A percentile compares a stretch with the other conserved stretches of the same genome.
Conservation (phyloP, 768 basidiomycete genomes). For the Suillus paluster region DNA sequence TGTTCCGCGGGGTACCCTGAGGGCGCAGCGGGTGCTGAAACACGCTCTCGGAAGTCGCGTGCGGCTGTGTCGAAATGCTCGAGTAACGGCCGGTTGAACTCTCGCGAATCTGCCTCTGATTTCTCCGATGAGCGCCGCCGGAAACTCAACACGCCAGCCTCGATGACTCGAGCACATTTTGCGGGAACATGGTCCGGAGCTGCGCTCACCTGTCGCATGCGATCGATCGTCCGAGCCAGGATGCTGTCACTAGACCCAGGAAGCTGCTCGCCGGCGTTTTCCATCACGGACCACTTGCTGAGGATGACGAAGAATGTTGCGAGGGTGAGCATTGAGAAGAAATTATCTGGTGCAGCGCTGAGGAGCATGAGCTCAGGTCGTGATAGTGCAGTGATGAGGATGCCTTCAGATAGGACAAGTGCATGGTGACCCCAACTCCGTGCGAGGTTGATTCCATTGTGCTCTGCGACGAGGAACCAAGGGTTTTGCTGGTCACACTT, state of each 20-base stretch:
- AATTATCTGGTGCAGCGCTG: conserved; percentile 44
- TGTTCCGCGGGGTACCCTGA: conserved; percentile 9
- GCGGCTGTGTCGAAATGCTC: conserved; percentile 25
- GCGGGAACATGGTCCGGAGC: conserved; percentile 45
- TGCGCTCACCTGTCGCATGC: conserved; percentile 37
- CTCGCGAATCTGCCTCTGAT: conserved; percentile 22
- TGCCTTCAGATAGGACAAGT: conserved; percentile 40
- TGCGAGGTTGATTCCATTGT: conserved; percentile 39
- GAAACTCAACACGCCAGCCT: conserved; percentile 35
- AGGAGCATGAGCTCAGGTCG: conserved; percentile 39
- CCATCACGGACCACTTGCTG: conserved; percentile 45
- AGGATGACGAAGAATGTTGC: conserved; percentile 48
- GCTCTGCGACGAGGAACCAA: conserved; percentile 39
- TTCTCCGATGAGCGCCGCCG: conserved; percentile 31
- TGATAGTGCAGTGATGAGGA: conserved; percentile 40
- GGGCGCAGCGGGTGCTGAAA: conserved; percentile 10
- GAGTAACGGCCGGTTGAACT: conserved; percentile 21
- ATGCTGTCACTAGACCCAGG: conserved; percentile 44
- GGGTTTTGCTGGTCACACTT: conserved; percentile 20
- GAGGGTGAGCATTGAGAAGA: conserved; percentile 47
- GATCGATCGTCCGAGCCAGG: conserved; percentile 39
- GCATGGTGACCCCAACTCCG: conserved; percentile 44
- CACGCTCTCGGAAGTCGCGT: conserved; percentile 21
- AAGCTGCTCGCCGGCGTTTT: conserved; percentile 38
- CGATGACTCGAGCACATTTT: conserved; percentile 47